Evolutionary conservation across 106 monocot species (phyloP).

Genomic region (Ottelia alismoides): DNA sequence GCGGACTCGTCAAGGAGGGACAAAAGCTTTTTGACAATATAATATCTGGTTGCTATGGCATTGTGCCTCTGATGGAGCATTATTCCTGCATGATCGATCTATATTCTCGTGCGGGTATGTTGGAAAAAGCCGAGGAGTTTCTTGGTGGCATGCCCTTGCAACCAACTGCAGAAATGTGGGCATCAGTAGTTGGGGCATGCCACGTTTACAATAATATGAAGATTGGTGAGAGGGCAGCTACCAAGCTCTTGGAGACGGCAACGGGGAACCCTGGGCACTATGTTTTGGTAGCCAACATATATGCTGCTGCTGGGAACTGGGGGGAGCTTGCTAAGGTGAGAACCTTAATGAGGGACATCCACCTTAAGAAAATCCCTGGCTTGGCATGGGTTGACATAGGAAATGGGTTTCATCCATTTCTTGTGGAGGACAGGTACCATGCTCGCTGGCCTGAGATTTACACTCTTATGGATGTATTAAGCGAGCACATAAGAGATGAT

Average conservation of each 20-base stretch:
- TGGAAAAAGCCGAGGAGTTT: constrained; percentile 45
- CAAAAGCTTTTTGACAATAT: constrained; percentile 29
- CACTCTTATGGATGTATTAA: constrained; percentile 19
- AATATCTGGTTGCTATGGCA: constrained; percentile 28
- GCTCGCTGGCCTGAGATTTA: constrained; percentile 23
- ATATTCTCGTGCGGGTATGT: constrained; percentile 38
- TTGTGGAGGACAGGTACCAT: constrained; percentile 30
- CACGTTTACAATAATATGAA: constrained; percentile 26
- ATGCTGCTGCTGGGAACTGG: constrained; percentile 38
- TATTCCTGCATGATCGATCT: constrained; percentile 86
- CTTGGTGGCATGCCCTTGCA: constrained; percentile 23
- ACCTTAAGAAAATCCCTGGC: constrained; percentile 37
- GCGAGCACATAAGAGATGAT: constrained; percentile 33
- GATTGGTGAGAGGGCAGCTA: constrained; percentile 40
- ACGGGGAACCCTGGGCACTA: constrained; percentile 53
- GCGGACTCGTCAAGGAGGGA: constrained; percentile 43
- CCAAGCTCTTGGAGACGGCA: constrained; percentile 36
- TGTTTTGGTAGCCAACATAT: constrained; percentile 55
- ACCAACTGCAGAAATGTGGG: constrained; percentile 47
- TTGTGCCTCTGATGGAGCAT: constrained; percentile 51
- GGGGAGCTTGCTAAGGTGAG: constrained; percentile 37
- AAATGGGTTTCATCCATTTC: constrained; percentile 29
- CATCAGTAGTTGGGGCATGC: constrained; percentile 43
- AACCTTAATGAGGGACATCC: constrained; percentile 41
- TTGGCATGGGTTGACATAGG: constrained; percentile 41